These are phyloP conservation scores for Trichophyton rubrum DNA, from an alignment of 2,329 filamentous ascomycete genomes.

Conservation along the genomic window DNA sequence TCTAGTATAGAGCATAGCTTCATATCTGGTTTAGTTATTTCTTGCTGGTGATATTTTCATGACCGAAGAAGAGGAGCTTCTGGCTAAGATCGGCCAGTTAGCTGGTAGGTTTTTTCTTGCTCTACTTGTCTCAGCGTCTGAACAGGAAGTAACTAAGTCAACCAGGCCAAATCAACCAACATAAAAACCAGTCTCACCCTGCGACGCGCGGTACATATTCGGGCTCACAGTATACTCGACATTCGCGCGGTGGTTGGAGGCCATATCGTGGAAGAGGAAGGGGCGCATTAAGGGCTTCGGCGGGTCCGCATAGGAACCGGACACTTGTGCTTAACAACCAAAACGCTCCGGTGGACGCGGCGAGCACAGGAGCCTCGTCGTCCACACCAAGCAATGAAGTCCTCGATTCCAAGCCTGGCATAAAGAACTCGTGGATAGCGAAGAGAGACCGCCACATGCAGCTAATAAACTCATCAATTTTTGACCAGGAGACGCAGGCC, in stretches of 20 bases:
- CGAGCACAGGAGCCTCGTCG: constrained; percentile 18
- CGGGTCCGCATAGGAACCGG: constrained; percentile 40
- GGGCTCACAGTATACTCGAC: constrained; percentile 15
- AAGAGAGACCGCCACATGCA: constrained; percentile 67
- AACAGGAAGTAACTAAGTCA: not conserved
- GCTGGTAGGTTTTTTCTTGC: constrained; percentile 35
- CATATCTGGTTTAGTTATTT: not conserved
- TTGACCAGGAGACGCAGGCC: constrained; percentile 58
- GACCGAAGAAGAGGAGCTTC: constrained; percentile 44
- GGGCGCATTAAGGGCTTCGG: constrained; percentile 25
- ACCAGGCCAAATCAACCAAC: constrained; percentile 64
- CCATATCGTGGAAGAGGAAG: constrained; percentile 34
- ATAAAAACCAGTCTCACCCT: constrained; percentile 47
- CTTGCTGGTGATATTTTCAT: constrained; percentile 18
- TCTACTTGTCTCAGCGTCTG: constrained; percentile 24
- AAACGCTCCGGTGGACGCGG: constrained; percentile 15
- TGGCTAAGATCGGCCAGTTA: constrained; percentile 45
- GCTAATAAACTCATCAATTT: constrained; percentile 68
- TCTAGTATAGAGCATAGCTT: not conserved
- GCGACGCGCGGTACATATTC: constrained; percentile 17
- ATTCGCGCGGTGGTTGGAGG: constrained; percentile 28
- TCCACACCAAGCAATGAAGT: constrained; percentile 20
- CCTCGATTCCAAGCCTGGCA: constrained; percentile 19
- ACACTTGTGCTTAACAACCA: constrained; percentile 54
- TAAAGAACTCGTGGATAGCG: constrained; percentile 49